Conservation (phyloP, 2,329 filamentous ascomycete genomes). For the Neofusicoccum parvum region DNA sequence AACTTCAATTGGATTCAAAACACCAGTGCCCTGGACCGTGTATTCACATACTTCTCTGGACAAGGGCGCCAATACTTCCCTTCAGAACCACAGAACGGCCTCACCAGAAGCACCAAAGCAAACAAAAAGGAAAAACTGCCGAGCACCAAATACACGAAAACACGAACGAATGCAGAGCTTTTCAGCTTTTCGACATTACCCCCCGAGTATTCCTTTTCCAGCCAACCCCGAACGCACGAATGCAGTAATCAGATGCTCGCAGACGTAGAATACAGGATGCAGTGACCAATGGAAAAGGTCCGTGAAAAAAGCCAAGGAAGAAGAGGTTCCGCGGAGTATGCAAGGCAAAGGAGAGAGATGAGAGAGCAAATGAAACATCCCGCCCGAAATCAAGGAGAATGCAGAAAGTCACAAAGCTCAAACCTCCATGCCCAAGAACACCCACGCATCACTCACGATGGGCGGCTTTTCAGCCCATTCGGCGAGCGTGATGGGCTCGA, state of each 20-base stretch:
- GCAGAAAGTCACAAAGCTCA: constrained; percentile 39
- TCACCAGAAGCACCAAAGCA: not conserved
- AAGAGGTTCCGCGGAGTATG: not conserved
- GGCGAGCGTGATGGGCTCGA: constrained; percentile 78
- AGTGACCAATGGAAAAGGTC: not conserved
- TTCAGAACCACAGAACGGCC: constrained; percentile 8
- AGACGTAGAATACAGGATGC: constrained; percentile 13
- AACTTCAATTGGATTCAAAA: not conserved
- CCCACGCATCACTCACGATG: constrained; percentile 75
- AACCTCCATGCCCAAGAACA: constrained; percentile 87
- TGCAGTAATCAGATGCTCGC: constrained; percentile 12
- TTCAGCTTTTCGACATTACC: not conserved
- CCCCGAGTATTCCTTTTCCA: not conserved
- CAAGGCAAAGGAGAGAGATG: not conserved
- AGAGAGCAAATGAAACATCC: not conserved
- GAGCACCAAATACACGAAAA: not conserved
- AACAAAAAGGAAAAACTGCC: too few species aligned
- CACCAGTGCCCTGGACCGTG: not conserved
- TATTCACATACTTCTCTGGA: not conserved
- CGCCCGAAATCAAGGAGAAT: not conserved
- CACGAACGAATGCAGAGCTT: not conserved
- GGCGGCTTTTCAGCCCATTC: constrained; percentile 67
- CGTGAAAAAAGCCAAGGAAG: not conserved
- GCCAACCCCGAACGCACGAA: constrained; percentile 3
- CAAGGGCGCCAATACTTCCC: not conserved